Conservation (phyloP, 768 basidiomycete genomes). For the Leccinum rimulosum region DNA sequence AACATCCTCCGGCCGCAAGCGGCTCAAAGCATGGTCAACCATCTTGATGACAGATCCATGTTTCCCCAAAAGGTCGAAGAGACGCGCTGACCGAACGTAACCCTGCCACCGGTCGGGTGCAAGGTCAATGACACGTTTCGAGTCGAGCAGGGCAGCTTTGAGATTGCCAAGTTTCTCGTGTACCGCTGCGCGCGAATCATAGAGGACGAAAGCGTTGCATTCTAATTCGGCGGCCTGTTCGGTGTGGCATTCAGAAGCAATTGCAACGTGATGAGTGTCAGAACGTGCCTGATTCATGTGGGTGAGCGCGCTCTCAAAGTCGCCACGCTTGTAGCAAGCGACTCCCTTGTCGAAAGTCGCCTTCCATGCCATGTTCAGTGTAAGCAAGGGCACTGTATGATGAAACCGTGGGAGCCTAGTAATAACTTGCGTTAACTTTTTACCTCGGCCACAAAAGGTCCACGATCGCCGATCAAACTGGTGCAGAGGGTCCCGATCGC, state of each 20-base stretch:
- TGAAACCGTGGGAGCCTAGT: conserved; percentile 6
- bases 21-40: conserved; percentile 55
- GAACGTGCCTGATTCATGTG: conserved; percentile 46
- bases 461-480: no score
- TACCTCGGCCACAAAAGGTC: no score
- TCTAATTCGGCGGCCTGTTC: conserved; percentile 50
- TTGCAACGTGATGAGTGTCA: background rate
- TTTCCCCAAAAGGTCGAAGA: conserved; percentile 55
- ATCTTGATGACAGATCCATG: conserved; percentile 53
- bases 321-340: conserved; percentile 38
- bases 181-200: conserved; percentile 75
- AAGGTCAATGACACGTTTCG: conserved; percentile 63
- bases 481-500: no score
- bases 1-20: conserved; percentile 43
- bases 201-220: conserved; percentile 46
- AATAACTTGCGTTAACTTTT: no score
- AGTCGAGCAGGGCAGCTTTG: conserved; percentile 70
- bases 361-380: conserved; percentile 43
- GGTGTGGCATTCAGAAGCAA: background rate
- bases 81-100: conserved; percentile 69
- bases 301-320: conserved; percentile 45
- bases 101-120: conserved; percentile 74
- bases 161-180: conserved; percentile 58
- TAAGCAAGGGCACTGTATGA: background rate
- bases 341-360: conserved; percentile 43